phyloP scores from a whole-genome alignment of 306 rosid genomes.

The Acacia confusa region DNA sequence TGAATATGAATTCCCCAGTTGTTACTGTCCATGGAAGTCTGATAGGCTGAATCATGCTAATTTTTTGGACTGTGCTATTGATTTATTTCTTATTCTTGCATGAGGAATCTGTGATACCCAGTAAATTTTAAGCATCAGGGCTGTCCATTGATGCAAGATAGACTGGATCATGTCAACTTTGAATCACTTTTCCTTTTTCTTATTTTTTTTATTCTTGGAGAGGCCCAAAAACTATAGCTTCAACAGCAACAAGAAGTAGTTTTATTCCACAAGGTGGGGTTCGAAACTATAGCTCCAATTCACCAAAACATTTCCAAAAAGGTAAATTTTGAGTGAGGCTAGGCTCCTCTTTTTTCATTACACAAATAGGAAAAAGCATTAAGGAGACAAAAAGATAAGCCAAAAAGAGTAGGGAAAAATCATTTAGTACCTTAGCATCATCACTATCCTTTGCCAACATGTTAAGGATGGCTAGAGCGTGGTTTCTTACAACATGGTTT shows the following conservation, averaged over 20 bases:
- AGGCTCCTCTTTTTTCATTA: neutral
- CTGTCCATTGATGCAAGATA: too few species aligned
- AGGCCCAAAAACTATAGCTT: neutral
- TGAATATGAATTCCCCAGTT: neutral
- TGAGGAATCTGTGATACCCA: too few species aligned
- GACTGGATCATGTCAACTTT: too few species aligned
- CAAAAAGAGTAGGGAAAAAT: neutral
- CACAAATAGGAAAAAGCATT: neutral
- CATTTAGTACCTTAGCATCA: neutral
- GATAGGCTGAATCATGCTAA: neutral
- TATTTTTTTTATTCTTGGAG: neutral
- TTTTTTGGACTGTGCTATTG: neutral
- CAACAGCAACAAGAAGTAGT: neutral
- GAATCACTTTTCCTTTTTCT: too few species aligned
- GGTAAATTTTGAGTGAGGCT: neutral
- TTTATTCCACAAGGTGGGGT: too few species aligned
- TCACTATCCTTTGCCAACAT: neutral
- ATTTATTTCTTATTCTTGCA: neutral
- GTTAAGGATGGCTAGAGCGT: neutral
- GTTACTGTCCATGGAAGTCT: neutral
- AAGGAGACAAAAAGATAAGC: neutral
- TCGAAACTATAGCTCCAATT: neutral
- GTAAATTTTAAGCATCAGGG: too few species aligned
- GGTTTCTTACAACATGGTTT: neutral
- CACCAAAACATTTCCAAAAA: neutral